Evolutionary conservation across 768 basidiomycete species (phyloP).

Genomic region (Grammothele lineata): DNA sequence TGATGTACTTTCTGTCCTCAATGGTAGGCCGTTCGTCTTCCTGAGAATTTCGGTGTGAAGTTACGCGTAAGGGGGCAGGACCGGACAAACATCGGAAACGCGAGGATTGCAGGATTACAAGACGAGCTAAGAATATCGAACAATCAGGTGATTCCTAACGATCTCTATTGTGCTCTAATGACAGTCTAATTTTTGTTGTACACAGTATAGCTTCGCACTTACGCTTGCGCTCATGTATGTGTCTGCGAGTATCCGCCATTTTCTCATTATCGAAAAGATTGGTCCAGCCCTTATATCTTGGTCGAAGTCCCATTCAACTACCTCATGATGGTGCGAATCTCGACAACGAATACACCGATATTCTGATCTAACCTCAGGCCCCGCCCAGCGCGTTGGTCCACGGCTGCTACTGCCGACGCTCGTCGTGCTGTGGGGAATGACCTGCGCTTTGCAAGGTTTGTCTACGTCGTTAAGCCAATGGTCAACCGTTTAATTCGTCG

Average conservation of each 20-base stretch:
- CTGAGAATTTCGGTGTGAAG: background rate
- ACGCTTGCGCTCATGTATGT: background rate
- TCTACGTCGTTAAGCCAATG: background rate
- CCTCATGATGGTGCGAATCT: constrained; percentile 10
- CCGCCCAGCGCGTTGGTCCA: constrained; percentile 41
- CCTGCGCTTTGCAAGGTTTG: constrained; percentile 54
- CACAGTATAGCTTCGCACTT: too few relatives aligned
- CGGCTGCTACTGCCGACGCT: constrained; percentile 57
- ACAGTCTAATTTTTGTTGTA: too few relatives aligned
- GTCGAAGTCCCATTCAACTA: constrained; percentile 23
- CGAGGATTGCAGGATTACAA: constrained; percentile 27
- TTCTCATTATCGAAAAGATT: background rate
- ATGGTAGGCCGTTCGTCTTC: background rate
- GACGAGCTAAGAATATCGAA: constrained; percentile 25
- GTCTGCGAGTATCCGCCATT: background rate
- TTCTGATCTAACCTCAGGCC: background rate
- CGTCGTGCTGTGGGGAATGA: constrained; percentile 61
- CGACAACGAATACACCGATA: background rate
- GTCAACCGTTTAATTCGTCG: too few relatives aligned
- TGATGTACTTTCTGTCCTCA: background rate
- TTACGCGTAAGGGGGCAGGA: background rate
- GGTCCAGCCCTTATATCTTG: constrained; percentile 23
- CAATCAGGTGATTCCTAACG: constrained; percentile 22
- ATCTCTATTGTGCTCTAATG: constrained; percentile 18
- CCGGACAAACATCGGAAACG: constrained; percentile 24